Percentiles rank a stretch among this genome's conserved stretches.
These are phyloP conservation scores for Solanum rostratum DNA, from an alignment of 257 asterid species.

Conservation along the genomic window DNA sequence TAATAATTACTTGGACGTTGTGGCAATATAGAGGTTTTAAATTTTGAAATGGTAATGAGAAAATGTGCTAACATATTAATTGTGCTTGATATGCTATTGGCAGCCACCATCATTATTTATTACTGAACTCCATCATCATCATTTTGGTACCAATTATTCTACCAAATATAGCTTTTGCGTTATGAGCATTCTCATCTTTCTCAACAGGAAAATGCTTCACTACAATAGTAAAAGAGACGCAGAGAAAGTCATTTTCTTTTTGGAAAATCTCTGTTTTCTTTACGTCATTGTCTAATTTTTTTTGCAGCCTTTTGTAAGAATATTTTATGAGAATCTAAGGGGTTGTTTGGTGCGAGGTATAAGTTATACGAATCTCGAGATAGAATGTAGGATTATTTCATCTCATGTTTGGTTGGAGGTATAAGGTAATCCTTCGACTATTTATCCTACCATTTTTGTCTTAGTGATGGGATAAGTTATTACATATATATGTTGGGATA, in stretches of 20 bases:
- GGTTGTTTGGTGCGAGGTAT: no score
- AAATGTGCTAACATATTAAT: background rate
- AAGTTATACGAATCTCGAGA: no score
- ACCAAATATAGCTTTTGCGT: constrained; percentile 12
- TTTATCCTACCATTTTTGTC: no score
- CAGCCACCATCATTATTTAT: background rate
- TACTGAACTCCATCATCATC: constrained; percentile 1
- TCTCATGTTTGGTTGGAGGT: no score
- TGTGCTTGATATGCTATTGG: background rate
- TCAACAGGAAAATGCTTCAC: background rate
- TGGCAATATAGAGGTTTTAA: background rate
- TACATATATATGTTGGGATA: no score
- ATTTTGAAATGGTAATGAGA: background rate
- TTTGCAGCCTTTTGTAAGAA: constrained; percentile 11
- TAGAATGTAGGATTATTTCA: no score
- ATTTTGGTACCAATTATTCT: constrained; percentile 19
- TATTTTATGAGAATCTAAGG: background rate
- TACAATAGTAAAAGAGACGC: background rate
- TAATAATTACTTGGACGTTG: background rate
- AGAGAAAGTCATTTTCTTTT: background rate
- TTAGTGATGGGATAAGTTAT: no score
- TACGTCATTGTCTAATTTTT: background rate
- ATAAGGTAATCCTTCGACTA: no score
- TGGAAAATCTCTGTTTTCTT: background rate
- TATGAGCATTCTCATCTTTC: constrained; percentile 3